A percentile compares a stretch with the other conserved stretches of the same genome.
These are phyloP conservation scores for Leccinum griseonigrum DNA, from an alignment of 1,284 basidiomycete genomes.

Conservation along the genomic window DNA sequence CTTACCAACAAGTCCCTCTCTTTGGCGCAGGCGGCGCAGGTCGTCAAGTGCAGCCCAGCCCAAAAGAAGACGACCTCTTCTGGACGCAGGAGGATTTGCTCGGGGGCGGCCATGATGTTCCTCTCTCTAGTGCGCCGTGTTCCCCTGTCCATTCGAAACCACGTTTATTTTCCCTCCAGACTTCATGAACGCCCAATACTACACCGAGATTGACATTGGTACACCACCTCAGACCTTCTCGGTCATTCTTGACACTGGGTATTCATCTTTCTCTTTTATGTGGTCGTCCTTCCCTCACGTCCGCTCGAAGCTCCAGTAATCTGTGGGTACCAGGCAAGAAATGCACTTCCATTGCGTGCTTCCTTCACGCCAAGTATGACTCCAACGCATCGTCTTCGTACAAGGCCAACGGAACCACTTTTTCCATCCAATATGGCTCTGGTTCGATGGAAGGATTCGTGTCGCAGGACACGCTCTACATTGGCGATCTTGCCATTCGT, in stretches of 20 bases:
- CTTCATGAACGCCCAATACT: constrained; percentile 99
- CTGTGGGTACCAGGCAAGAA: constrained; percentile 89
- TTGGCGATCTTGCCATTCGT: constrained; percentile 83
- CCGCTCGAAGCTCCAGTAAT: constrained; percentile 70
- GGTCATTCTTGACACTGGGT: constrained; percentile 88
- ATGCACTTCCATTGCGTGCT: constrained; percentile 97
- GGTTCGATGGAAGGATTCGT: constrained; percentile 98
- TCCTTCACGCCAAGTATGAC: constrained; percentile 95
- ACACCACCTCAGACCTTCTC: constrained; percentile 83
- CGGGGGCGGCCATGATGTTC: constrained; percentile 85
- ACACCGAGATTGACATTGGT: constrained; percentile 83
- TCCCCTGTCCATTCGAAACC: neutral
- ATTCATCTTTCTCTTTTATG: neutral
- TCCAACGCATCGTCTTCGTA: constrained; percentile 81
- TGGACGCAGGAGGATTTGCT: constrained; percentile 79
- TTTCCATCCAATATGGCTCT: constrained; percentile 94
- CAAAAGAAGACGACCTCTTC: constrained; percentile 64
- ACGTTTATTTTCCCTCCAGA: constrained; percentile 43
- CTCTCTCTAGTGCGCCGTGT: constrained; percentile 76
- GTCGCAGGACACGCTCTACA: constrained; percentile 79
- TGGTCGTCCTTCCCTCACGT: neutral
- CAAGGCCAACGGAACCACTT: constrained; percentile 89
- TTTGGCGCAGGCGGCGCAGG: constrained; percentile 73
- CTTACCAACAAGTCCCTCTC: constrained; percentile 63
- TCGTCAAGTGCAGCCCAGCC: constrained; percentile 53